Base-by-base conservation (phyloP, 805 yeast species). In the Diddensiella santjacobensis region DNA sequence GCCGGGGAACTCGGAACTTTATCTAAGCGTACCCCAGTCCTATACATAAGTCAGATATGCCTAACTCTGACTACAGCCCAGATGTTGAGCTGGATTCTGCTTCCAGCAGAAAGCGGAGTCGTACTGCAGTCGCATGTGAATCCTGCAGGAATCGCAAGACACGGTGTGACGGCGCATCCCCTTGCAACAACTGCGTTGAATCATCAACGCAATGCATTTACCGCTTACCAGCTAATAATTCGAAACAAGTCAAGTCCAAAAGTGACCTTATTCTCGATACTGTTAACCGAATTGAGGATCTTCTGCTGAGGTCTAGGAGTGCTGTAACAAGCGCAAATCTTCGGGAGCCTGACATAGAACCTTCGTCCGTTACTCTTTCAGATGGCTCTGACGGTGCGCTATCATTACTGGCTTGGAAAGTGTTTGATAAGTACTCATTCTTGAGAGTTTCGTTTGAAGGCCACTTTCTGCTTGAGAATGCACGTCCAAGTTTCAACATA, bases 361-460 rank as follows among this genome's bases (percentile, higher is more conserved):
- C 18, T 6, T 11, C n/a, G 17, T 6, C 18, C 6, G 18, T 15
- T 15, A 35, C 18, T 35, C 15, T 35, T 6, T 35, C n/a, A 10
- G 38, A 35, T 35, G 38, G n/a, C n/a, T 35, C 18, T 6, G 31
- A 26, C 13, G 31, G 31, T 8, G 13, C 13, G 8, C 31, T 8
- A 26, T 26, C 31, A 26, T 13, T 26, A 13, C 31, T 26, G 31
- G 31, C 31, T 26, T 26, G 31, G 31, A 26, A 26, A 13, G 13
- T 26, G 13, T 26, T 26, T 26, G 31, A 26, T 13, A 26, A 26
- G 13, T 26, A 26, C 13, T 26, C 31, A 35, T 11, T 13, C n/a
- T 8, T 35, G n/a, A 8, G 38, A 35, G 18, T 35, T 15, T 35
- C 38, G n/a, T 35, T 35, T 35, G 38, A 35, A 15, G 38, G 18